Conservation (phyloP, 2,329 filamentous ascomycete species). For the Ophiosphaerella narmari region DNA sequence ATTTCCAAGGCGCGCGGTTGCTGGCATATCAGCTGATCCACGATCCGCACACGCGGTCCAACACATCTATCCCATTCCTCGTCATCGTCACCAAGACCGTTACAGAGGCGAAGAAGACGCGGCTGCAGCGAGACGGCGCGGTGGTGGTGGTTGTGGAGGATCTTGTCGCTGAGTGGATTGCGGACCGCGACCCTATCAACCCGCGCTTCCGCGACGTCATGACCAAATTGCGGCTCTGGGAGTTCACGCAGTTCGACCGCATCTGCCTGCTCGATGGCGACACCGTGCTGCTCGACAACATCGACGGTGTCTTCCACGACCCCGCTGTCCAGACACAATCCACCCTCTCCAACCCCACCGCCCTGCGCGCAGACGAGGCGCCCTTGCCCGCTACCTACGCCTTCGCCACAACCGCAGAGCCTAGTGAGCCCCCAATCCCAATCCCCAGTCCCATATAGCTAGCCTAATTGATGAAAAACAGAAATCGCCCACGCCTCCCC, state of each 20-base stretch:
- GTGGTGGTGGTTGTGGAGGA: conserved; percentile 37
- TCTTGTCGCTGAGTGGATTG: conserved; percentile 23
- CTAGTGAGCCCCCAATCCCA: conserved; percentile 10
- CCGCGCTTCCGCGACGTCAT: conserved; percentile 35
- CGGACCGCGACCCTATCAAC: background rate
- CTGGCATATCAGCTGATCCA: conserved; percentile 47
- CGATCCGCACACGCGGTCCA: conserved; percentile 35
- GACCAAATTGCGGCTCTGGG: conserved; percentile 44
- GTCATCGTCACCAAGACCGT: conserved; percentile 45
- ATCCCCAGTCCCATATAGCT: conserved; percentile 31
- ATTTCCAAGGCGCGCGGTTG: conserved; percentile 42
- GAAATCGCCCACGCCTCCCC: conserved; percentile 26
- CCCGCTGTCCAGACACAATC: conserved; percentile 26
- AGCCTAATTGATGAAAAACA: conserved; percentile 21
- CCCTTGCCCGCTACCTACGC: conserved; percentile 29
- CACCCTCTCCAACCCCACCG: conserved; percentile 23
- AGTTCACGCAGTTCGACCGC: conserved; percentile 37
- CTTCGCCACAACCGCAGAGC: conserved; percentile 18
- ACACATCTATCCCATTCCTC: conserved; percentile 43
- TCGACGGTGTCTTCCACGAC: conserved; percentile 42
- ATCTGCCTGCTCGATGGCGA: conserved; percentile 44
- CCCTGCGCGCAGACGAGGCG: conserved; percentile 11
- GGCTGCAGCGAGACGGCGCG: conserved; percentile 43
- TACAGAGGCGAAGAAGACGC: conserved; percentile 39
- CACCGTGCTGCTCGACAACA: conserved; percentile 29